These are phyloP conservation scores for Botrytis sinoallii DNA, from an alignment of 2,329 filamentous ascomycete genomes.

Conservation along the genomic window DNA sequence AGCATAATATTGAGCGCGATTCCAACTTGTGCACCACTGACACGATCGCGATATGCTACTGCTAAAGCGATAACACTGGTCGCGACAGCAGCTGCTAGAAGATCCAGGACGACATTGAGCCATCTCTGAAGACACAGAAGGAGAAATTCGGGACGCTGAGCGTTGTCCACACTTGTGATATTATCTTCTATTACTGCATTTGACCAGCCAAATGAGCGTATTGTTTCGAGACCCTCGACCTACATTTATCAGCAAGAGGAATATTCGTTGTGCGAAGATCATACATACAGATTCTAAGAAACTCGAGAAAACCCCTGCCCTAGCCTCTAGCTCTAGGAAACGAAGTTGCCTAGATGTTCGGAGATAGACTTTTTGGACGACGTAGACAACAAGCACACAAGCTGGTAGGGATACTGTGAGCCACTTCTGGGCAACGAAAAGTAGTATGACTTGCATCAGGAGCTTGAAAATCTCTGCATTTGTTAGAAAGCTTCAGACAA, in stretches of 20 bases:
- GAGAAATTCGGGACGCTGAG: slow-evolving; percentile 55
- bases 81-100: slow-evolving; percentile 22
- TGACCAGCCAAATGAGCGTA: slow-evolving; percentile 57
- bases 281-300: slow-evolving; percentile 41
- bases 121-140: slow-evolving; percentile 55
- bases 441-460: slow-evolving; percentile 48
- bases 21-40: slow-evolving; percentile 29
- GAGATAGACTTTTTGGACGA: slow-evolving; percentile 56
- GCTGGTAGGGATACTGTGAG: slow-evolving; percentile 47
- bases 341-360: slow-evolving; percentile 59
- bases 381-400: slow-evolving; percentile 46
- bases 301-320: slow-evolving; percentile 48
- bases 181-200: slow-evolving; percentile 45
- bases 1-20: slow-evolving; percentile 33
- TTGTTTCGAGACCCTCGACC: slow-evolving; percentile 51
- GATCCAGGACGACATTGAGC: slow-evolving; percentile 48
- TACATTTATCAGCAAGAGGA: background rate
- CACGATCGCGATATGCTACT: slow-evolving; percentile 20
- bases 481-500: background rate
- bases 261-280: background rate
- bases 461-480: slow-evolving; percentile 28
- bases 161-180: slow-evolving; percentile 47
- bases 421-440: slow-evolving; percentile 46
- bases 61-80: slow-evolving; percentile 26
- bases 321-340: slow-evolving; percentile 59